Conservation (phyloP, 768 basidiomycete species). For the Suillus placidus region DNA sequence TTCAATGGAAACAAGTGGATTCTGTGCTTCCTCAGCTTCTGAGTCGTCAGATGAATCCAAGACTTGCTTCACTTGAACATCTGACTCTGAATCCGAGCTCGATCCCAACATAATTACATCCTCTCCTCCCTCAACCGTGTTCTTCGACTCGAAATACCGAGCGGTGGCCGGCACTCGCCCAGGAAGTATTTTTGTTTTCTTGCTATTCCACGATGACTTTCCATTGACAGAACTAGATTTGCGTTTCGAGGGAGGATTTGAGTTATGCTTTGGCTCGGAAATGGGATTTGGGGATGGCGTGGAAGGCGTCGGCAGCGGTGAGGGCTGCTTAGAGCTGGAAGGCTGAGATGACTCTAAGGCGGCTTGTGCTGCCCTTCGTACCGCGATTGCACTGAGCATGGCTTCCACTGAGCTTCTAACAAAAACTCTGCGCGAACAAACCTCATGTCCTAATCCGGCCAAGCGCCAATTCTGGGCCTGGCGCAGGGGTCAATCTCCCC, state of each 20-base stretch:
- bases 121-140: neutral
- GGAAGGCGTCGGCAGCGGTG: neutral
- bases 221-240: neutral
- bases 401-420: neutral
- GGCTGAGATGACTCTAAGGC: neutral
- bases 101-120: slow-evolving; percentile 1
- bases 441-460: too few relatives aligned
- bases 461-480: too few relatives aligned
- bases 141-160: slow-evolving; percentile 3
- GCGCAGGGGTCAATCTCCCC: too few relatives aligned
- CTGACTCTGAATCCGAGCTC: slow-evolving; percentile 2
- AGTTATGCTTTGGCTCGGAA: neutral
- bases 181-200: neutral
- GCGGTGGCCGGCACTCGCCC: neutral
- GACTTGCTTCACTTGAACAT: neutral
- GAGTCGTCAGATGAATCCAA: slow-evolving; percentile 2
- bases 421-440: too few relatives aligned
- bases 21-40: neutral
- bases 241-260: slow-evolving; percentile 1
- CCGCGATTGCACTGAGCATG: slow-evolving; percentile 7
- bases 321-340: neutral
- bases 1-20: neutral
- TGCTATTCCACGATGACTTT: neutral
- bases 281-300: neutral
- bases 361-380: slow-evolving; percentile 1